These are phyloP conservation scores for Pyricularia pennisetigena DNA, from an alignment of 2,329 filamentous ascomycete genomes.

Conservation along the genomic window DNA sequence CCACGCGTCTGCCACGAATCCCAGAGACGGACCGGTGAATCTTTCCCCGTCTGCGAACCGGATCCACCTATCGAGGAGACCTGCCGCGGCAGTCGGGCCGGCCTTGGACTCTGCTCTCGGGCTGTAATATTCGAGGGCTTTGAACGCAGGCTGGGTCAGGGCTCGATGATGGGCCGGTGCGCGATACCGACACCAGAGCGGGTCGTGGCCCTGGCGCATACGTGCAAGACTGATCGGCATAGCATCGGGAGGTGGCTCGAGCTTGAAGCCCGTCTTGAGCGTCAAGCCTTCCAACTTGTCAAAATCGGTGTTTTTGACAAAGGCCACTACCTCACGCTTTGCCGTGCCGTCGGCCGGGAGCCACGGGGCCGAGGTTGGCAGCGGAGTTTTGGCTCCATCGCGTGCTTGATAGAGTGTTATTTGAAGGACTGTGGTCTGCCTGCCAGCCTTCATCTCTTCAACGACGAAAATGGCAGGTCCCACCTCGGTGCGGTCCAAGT, in stretches of 20 bases:
- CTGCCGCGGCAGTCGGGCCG: conserved; percentile 18
- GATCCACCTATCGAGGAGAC: conserved; percentile 54
- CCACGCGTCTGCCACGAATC: conserved; percentile 59
- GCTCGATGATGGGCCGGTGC: background rate
- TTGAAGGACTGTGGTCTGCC: conserved; percentile 29
- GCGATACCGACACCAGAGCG: conserved; percentile 15
- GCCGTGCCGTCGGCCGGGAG: conserved; percentile 17
- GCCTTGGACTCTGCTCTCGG: conserved; percentile 9
- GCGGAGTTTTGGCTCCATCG: conserved; percentile 11
- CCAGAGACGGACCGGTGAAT: conserved; percentile 56
- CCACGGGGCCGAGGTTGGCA: conserved; percentile 23
- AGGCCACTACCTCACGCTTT: conserved; percentile 22
- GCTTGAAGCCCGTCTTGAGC: conserved; percentile 16
- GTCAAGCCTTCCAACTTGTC: conserved; percentile 20
- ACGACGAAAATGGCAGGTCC: conserved; percentile 28
- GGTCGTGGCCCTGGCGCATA: background rate
- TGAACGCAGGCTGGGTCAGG: conserved; percentile 15
- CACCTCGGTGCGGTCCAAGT: conserved; percentile 24
- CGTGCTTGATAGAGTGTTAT: conserved; percentile 27
- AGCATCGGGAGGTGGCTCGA: conserved; percentile 8
- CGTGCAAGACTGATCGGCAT: conserved; percentile 17
- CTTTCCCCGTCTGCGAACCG: conserved; percentile 46
- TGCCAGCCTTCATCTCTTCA: conserved; percentile 30
- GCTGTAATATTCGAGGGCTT: conserved; percentile 21
- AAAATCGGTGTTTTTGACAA: conserved; percentile 28